These are phyloP conservation scores for Thelonectria discophora DNA, from an alignment of 2,329 filamentous ascomycete genomes.

Conservation along the genomic window DNA sequence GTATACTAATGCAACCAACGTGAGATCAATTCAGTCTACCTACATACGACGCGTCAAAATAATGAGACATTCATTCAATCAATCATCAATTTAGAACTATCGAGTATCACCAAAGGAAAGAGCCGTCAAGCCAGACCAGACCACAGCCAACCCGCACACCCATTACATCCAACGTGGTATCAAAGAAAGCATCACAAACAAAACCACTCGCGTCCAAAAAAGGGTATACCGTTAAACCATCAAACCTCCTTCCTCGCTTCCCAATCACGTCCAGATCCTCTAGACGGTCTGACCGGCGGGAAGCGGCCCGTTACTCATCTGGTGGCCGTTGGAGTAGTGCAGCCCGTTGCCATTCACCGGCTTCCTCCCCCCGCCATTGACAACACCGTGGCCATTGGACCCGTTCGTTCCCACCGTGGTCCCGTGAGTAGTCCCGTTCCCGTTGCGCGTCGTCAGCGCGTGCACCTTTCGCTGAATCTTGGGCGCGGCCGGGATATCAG, in stretches of 20 bases:
- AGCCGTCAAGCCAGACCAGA: slow-evolving; percentile 22
- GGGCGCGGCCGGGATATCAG: slow-evolving; percentile 71
- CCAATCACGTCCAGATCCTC: background rate
- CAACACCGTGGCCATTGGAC: slow-evolving; percentile 25
- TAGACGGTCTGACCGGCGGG: slow-evolving; percentile 34
- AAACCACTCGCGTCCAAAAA: slow-evolving; percentile 27
- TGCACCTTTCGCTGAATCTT: slow-evolving; percentile 58
- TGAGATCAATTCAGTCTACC: too few relatives aligned
- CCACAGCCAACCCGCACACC: slow-evolving; percentile 18
- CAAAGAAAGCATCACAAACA: slow-evolving; percentile 28
- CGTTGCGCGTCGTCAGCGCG: slow-evolving; percentile 17
- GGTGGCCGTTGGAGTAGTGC: slow-evolving; percentile 25
- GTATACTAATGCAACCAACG: too few relatives aligned
- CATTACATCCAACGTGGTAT: slow-evolving; percentile 29
- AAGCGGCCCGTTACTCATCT: slow-evolving; percentile 30
- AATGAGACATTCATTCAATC: background rate
- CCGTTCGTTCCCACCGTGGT: slow-evolving; percentile 18
- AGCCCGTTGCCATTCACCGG: slow-evolving; percentile 27
- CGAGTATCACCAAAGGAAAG: slow-evolving; percentile 36
- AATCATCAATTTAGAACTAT: slow-evolving; percentile 35
- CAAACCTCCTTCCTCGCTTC: too few relatives aligned
- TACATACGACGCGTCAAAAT: too few relatives aligned
- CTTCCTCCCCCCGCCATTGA: slow-evolving; percentile 4
- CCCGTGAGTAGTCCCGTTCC: slow-evolving; percentile 24
- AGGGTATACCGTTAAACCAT: slow-evolving; percentile 39